phyloP scores from a whole-genome alignment of 176 grass and related monocot species.

The Bromus sterilis region DNA sequence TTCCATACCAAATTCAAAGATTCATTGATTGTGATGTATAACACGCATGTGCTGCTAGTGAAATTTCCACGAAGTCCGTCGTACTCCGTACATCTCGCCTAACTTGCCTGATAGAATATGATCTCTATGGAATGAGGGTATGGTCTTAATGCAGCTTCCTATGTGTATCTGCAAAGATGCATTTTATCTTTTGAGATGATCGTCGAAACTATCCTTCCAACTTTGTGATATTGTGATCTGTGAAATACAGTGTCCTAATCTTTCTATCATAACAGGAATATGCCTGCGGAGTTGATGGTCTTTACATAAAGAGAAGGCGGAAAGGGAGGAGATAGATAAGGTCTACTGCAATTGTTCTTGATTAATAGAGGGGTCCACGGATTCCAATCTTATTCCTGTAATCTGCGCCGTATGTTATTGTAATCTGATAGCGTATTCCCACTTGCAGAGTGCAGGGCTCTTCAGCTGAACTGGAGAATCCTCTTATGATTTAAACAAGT shows the following conservation, averaged over 20 bases:
- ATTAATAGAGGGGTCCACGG: constrained; percentile 32
- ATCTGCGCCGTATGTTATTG: constrained; percentile 13
- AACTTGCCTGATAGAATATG: constrained; percentile 28
- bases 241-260: constrained; percentile 22
- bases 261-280: constrained; percentile 31
- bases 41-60: not conserved
- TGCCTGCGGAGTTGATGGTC: constrained; percentile 14
- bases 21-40: constrained; percentile 21
- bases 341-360: constrained; percentile 27
- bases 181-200: constrained; percentile 7
- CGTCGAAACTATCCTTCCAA: not conserved
- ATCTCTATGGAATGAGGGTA: not conserved
- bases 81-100: constrained; percentile 1
- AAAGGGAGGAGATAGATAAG: constrained; percentile 31
- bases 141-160: constrained; percentile 9
- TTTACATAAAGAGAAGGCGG: constrained; percentile 19
- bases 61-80: not conserved
- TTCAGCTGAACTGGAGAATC: not conserved
- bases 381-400: constrained; percentile 26
- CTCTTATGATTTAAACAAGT: not conserved
- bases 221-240: constrained; percentile 30
- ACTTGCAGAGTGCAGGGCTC: not conserved
- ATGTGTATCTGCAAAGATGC: not conserved
- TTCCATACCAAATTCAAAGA: not conserved
- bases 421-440: constrained; percentile 23